Base-by-base conservation (phyloP, 805 yeast genomes). In the Teunomyces kruisii region DNA sequence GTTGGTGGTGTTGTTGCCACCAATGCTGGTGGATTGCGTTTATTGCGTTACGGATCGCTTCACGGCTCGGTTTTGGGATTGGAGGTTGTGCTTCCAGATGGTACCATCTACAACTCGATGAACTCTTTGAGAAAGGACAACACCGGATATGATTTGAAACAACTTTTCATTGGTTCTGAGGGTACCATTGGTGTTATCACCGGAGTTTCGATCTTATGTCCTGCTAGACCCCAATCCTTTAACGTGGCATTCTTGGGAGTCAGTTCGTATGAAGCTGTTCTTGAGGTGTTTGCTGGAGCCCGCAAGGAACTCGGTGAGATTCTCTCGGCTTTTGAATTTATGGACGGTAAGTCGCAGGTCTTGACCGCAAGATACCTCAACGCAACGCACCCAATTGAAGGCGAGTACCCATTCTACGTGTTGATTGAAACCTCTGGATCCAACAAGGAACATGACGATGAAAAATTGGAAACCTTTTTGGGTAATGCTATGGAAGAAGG, bases 341-440 rank as follows among this genome's bases (percentile, higher is more conserved):
- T 91, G 96, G 98, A 91, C 63, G 69, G 74, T 22, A 80, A 74
- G 52, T 83, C 85, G 26, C 96, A 79, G 68, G 54, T 69, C 32
- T 70, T 88, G 49, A 81, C 89, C n/a, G 77, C 76, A 24, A 66
- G 75, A 46, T 82, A 85, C 61, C 68, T 85, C 51, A 76, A 79
- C 45, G 53, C 68, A 16, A 71, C 76, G 9, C 90, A 87, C 59
- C 99, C 99, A 6, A 79, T 94, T 43, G 94, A 86, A 54, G 74
- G 65, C 13, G 82, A 83, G 48, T 84, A 87, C 67, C 96, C 96
- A 43, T 94, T 90, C 63, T 92, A 89, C 62, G 83, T 94, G 2
- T 75, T 94, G 49, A 89, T 94, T 55, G 99, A 94, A 72, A 92
- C 97, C 9, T 83, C 94, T n/a, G 99, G 99, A 7, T 89, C 97